A percentile compares a stretch with the other conserved stretches of the same genome.
Evolutionary conservation across 129 eudicot species (phyloP).

Genomic region (Ambrosia trifida): DNA sequence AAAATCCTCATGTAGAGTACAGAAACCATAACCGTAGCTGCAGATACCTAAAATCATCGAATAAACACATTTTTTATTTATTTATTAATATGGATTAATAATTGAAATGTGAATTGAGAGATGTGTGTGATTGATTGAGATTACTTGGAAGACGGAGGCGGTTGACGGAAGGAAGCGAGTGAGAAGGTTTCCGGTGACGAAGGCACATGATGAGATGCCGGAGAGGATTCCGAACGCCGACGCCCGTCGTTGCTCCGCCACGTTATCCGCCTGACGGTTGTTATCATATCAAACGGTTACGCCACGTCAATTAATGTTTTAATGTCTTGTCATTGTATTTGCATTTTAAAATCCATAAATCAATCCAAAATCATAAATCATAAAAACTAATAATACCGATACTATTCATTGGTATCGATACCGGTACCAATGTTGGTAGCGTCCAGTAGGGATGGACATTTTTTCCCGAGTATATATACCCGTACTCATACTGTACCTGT

Average conservation of each 20-base stretch:
- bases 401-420: no score
- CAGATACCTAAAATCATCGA: conserved; percentile 50
- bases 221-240: conserved; percentile 66
- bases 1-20: conserved; percentile 73
- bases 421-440: no score
- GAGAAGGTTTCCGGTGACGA: conserved; percentile 60
- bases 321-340: no score
- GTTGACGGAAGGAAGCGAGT: conserved; percentile 69
- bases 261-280: conserved; percentile 61
- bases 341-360: no score
- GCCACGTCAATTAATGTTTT: no score
- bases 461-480: no score
- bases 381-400: no score
- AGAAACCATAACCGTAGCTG: conserved; percentile 54
- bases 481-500: no score
- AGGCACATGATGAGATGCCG: conserved; percentile 70
- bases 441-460: no score
- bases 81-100: background rate
- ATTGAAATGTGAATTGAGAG: background rate
- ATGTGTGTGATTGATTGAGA: background rate
- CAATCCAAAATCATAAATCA: no score
- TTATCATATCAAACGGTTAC: background rate
- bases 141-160: conserved; percentile 64
- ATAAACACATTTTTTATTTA: background rate
- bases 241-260: conserved; percentile 53